These are phyloP conservation scores for Fusarium nurragi DNA, from an alignment of 2,329 filamentous ascomycete species.

Conservation along the genomic window DNA sequence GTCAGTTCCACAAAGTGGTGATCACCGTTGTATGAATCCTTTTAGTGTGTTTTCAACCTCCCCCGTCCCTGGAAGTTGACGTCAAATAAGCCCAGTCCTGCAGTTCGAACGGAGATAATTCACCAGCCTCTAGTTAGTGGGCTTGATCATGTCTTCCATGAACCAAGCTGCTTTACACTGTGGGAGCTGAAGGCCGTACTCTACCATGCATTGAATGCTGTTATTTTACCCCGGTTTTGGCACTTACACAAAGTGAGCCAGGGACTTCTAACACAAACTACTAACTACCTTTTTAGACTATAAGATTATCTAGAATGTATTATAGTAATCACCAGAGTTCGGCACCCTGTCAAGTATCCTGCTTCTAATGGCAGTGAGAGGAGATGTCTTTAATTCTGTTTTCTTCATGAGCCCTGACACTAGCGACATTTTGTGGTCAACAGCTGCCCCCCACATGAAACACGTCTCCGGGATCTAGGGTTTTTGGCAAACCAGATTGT, in stretches of 20 bases:
- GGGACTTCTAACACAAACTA: background rate
- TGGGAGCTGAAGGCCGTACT: background rate
- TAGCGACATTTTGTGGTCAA: conserved; percentile 7
- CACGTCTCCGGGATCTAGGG: conserved; percentile 27
- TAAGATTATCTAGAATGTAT: background rate
- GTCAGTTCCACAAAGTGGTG: background rate
- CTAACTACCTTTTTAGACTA: background rate
- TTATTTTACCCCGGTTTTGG: too few relatives aligned
- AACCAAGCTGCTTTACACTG: background rate
- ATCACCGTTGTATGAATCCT: background rate
- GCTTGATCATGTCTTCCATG: background rate
- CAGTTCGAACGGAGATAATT: background rate
- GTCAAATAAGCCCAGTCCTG: conserved; percentile 5
- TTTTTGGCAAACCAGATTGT: conserved; percentile 6
- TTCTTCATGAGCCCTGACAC: background rate
- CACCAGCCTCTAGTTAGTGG: background rate
- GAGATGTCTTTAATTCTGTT: background rate
- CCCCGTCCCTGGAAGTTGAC: background rate
- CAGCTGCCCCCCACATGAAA: conserved; percentile 32
- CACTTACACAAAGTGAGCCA: background rate
- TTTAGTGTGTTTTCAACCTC: background rate
- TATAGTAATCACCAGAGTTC: background rate
- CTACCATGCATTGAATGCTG: too few relatives aligned
- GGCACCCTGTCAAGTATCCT: too few relatives aligned
- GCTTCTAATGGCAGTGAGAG: background rate